Conservation (phyloP, 2,329 filamentous ascomycete species). For the Orbilia brochopaga region DNA sequence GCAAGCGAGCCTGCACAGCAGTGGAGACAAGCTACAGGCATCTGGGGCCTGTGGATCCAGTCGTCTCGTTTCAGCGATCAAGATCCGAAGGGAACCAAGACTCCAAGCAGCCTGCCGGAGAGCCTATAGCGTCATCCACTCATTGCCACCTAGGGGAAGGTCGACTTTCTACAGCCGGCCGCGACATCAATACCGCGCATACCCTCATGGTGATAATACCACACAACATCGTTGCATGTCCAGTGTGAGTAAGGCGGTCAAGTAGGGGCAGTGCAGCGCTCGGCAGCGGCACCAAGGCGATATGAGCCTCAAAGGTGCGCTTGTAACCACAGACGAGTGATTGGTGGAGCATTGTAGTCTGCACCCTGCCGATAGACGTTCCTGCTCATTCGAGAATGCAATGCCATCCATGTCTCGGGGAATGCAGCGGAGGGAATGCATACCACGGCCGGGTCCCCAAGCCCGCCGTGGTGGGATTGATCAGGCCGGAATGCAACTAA, state of each 20-base stretch:
- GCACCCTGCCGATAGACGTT: not conserved
- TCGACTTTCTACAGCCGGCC: not conserved
- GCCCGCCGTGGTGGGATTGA: not conserved
- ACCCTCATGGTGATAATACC: no score
- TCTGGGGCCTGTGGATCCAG: slow-evolving; percentile 38
- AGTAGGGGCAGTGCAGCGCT: slow-evolving; percentile 31
- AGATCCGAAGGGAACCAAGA: not conserved
- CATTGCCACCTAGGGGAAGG: slow-evolving; percentile 37
- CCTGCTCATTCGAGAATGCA: slow-evolving; percentile 3
- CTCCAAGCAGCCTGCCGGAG: slow-evolving; percentile 18
- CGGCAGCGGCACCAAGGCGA: slow-evolving; percentile 26
- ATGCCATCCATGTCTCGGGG: no score
- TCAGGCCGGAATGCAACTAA: not conserved
- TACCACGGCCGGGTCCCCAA: no score
- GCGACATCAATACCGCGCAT: slow-evolving; percentile 7
- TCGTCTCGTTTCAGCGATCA: slow-evolving; percentile 19
- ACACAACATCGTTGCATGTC: not conserved
- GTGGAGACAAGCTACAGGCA: not conserved
- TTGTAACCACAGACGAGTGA: slow-evolving; percentile 11
- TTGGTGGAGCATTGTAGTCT: not conserved
- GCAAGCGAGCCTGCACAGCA: not conserved
- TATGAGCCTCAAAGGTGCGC: slow-evolving; percentile 45
- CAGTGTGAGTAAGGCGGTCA: not conserved
- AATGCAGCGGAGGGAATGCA: no score
- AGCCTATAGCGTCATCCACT: slow-evolving; percentile 45